Percentiles rank a stretch among this genome's conserved stretches.
These are phyloP conservation scores for Fusarium neocosmosporiellum DNA, from an alignment of 2,329 filamentous ascomycete species.

Conservation along the genomic window DNA sequence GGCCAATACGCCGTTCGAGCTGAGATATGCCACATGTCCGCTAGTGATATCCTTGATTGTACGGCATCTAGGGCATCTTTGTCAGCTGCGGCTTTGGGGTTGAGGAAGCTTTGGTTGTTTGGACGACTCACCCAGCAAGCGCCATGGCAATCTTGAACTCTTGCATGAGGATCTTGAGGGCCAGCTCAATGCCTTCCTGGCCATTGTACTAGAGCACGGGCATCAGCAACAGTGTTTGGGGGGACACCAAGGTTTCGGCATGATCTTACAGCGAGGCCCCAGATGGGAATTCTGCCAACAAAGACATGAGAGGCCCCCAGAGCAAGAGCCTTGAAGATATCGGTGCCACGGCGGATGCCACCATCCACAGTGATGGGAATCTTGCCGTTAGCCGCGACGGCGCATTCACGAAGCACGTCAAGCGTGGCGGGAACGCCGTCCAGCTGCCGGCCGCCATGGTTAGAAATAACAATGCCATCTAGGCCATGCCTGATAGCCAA, in stretches of 20 bases:
- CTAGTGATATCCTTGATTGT: neutral
- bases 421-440: neutral
- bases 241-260: neutral
- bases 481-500: neutral
- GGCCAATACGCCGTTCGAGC: neutral
- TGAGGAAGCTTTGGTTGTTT: neutral
- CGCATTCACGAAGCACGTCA: neutral
- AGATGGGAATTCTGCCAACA: neutral
- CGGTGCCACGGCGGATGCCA: conserved; percentile 42
- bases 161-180: neutral
- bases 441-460: neutral
- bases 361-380: conserved; percentile 65
- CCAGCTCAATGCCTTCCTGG: neutral
- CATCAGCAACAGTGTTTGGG: neutral
- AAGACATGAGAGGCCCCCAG: conserved; percentile 33
- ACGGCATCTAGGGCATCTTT: neutral
- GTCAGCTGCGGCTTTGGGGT: neutral
- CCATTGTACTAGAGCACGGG: neutral
- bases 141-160: neutral
- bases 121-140: neutral
- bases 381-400: conserved; percentile 48
- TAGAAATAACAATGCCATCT: neutral
- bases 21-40: neutral
- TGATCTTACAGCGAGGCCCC: neutral
- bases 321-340: conserved; percentile 44